Conservation (phyloP, 1,284 basidiomycete species). For the Ceratobasidium sp. region DNA sequence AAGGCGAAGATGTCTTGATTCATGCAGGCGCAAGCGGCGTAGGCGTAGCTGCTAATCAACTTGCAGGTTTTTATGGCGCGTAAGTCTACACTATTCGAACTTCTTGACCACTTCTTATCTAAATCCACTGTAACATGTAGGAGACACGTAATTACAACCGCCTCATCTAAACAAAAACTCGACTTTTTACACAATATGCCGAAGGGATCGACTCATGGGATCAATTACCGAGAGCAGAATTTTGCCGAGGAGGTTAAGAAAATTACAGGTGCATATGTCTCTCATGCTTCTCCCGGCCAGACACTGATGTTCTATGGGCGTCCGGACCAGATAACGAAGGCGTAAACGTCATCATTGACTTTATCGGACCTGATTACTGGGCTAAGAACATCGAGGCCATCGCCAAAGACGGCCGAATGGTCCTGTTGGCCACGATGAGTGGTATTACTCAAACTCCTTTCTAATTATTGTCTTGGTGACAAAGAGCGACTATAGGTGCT, state of each 20-base stretch:
- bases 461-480: too few species aligned
- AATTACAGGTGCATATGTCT: constrained; percentile 61
- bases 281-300: neutral
- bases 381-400: constrained; percentile 83
- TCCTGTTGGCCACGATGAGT: constrained; percentile 75
- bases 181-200: constrained; percentile 77
- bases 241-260: constrained; percentile 78
- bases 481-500: constrained; percentile 63
- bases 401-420: constrained; percentile 84
- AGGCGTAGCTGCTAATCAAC: constrained; percentile 90
- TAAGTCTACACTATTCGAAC: constrained; percentile 59
- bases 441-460: constrained; percentile 61
- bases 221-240: constrained; percentile 89
- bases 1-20: constrained; percentile 83
- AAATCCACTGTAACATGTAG: constrained; percentile 58
- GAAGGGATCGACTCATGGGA: constrained; percentile 73
- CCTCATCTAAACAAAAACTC: constrained; percentile 87
- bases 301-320: neutral
- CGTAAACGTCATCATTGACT: constrained; percentile 88
- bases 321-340: constrained; percentile 64
- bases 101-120: neutral
- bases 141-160: constrained; percentile 82
- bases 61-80: constrained; percentile 82
- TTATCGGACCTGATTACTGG: constrained; percentile 88
- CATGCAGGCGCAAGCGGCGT: constrained; percentile 94